Evolutionary conservation across 768 basidiomycete species (phyloP).

Genomic region (Serendipita vermifera): DNA sequence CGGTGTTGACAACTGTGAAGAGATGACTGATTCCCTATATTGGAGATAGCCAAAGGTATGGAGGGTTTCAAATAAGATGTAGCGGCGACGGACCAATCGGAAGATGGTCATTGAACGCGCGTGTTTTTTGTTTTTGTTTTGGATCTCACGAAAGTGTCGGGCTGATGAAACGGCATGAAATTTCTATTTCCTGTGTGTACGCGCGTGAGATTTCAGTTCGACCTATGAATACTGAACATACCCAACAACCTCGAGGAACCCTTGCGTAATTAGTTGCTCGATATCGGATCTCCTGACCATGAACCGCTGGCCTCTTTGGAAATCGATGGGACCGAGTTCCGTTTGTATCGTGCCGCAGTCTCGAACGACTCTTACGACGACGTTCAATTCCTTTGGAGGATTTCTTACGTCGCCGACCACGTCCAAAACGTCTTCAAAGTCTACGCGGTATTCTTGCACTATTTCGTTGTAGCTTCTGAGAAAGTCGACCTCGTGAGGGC

Average conservation of each 20-base stretch:
- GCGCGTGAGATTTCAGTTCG: no score
- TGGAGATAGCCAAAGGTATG: no score
- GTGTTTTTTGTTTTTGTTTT: no score
- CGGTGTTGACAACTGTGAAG: no score
- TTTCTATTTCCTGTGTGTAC: no score
- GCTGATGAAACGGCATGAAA: no score
- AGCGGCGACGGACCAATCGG: no score
- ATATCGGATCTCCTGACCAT: constrained; percentile 80
- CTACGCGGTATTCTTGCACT: constrained; percentile 71
- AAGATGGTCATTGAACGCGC: no score
- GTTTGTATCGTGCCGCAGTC: constrained; percentile 91
- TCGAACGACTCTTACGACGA: constrained; percentile 69
- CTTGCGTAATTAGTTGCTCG: constrained; percentile 88
- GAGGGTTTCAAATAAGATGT: no score
- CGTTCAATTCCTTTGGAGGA: constrained; percentile 83
- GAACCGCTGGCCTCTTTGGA: constrained; percentile 79
- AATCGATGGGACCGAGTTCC: constrained; percentile 81
- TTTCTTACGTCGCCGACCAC: constrained; percentile 68
- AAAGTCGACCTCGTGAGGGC: constrained; percentile 75
- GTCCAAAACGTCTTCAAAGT: constrained; percentile 63
- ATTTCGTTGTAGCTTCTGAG: constrained; percentile 66
- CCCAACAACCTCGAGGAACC: constrained; percentile 73
- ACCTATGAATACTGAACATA: no score
- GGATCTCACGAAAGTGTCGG: no score
- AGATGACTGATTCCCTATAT: no score